Evolutionary conservation across 2,329 filamentous ascomycete species (phyloP).

Genomic region (Rutstroemia sydowiana): DNA sequence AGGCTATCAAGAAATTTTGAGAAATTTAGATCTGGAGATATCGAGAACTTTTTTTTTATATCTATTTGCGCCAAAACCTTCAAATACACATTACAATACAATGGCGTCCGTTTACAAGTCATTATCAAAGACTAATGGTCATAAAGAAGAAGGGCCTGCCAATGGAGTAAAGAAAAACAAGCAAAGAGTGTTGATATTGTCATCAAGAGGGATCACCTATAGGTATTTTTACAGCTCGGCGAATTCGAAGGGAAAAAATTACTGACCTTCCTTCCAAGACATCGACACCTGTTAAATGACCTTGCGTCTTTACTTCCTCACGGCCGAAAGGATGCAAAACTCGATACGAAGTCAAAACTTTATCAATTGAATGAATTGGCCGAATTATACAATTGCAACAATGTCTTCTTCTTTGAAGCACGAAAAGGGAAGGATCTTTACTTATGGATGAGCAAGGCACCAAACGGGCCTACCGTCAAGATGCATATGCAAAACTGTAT

Average conservation of each 20-base stretch:
- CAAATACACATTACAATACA: conserved; percentile 2
- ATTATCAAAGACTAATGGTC: conserved; percentile 52
- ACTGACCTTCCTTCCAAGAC: conserved; percentile 45
- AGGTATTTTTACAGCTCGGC: conserved; percentile 41
- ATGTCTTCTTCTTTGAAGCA: conserved; percentile 91
- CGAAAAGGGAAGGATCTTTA: conserved; percentile 93
- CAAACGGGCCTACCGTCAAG: conserved; percentile 52
- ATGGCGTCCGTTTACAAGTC: conserved; percentile 74
- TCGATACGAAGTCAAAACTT: conserved; percentile 90
- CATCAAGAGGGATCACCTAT: conserved; percentile 86
- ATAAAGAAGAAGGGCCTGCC: conserved; percentile 41
- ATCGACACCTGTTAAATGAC: conserved; percentile 88
- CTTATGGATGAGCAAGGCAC: conserved; percentile 85
- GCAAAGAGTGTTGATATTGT: conserved; percentile 80
- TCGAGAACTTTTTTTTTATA: conserved; percentile 18
- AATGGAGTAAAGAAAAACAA: conserved; percentile 54
- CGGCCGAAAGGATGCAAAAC: conserved; percentile 88
- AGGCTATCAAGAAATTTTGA: conserved; percentile 17
- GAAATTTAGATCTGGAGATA: conserved; percentile 14
- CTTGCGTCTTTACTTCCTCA: conserved; percentile 84
- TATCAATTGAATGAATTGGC: conserved; percentile 67
- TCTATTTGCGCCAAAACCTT: conserved; percentile 18
- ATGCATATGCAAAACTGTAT: conserved; percentile 72
- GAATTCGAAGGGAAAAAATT: conserved; percentile 5
- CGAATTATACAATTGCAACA: conserved; percentile 87